phyloP scores from a whole-genome alignment of 2,329 filamentous ascomycete genomes.

The Plectosphaerella cucumerina region DNA sequence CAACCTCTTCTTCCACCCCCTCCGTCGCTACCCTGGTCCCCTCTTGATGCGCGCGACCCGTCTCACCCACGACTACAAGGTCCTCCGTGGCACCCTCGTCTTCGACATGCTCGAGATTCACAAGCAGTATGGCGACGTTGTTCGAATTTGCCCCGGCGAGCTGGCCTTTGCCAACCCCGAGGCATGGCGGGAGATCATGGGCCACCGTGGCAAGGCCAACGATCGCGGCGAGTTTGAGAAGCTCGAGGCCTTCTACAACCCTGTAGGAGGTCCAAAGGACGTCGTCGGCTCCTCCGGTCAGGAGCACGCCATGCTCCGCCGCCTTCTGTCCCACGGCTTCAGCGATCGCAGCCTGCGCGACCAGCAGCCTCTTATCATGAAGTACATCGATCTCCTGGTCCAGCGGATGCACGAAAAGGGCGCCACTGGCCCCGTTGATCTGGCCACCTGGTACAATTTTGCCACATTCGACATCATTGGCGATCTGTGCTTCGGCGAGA shows the following conservation, averaged over 20 bases:
- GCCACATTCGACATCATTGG: conserved; percentile 26
- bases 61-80: conserved; percentile 3
- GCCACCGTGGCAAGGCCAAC: conserved; percentile 13
- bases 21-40: conserved; percentile 24
- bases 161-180: conserved; percentile 35
- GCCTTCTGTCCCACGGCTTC: conserved; percentile 17
- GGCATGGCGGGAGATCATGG: conserved; percentile 37
- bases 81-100: conserved; percentile 17
- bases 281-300: conserved; percentile 13
- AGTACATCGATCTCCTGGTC: conserved; percentile 35
- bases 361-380: conserved; percentile 23
- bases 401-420: conserved; percentile 26
- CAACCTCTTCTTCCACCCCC: conserved; percentile 23
- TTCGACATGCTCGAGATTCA: conserved; percentile 27
- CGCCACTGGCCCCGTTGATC: conserved; percentile 12
- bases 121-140: conserved; percentile 36
- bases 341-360: conserved; percentile 16
- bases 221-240: conserved; percentile 10
- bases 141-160: conserved; percentile 42
- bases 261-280: not conserved
- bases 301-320: conserved; percentile 10
- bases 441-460: conserved; percentile 21
- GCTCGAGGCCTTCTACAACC: conserved; percentile 6
- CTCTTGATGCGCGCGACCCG: conserved; percentile 8
- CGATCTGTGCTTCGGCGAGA: conserved; percentile 22